Conservation (phyloP, 768 basidiomycete species). For the Scleroderma citrinum region DNA sequence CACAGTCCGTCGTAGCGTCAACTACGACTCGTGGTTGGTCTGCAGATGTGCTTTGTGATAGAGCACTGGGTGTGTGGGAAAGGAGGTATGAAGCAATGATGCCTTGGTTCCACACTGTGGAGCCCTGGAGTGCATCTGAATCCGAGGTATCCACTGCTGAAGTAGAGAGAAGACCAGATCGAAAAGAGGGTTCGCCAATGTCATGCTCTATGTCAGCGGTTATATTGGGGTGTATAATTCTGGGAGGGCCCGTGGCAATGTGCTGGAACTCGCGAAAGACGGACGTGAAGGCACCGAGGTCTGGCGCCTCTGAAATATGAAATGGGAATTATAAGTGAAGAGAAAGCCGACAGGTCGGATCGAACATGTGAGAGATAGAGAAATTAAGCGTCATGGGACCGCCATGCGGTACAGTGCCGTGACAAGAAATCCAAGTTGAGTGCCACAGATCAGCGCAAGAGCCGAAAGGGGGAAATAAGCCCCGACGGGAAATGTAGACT, state of each 20-base stretch:
- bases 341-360: neutral
- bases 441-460: neutral
- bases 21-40: constrained; percentile 23
- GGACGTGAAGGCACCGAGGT: constrained; percentile 65
- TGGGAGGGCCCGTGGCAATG: constrained; percentile 41
- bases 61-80: constrained; percentile 23
- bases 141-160: constrained; percentile 15
- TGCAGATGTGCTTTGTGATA: constrained; percentile 20
- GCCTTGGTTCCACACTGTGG: constrained; percentile 62
- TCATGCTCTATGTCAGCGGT: constrained; percentile 17
- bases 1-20: constrained; percentile 12
- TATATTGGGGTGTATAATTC: constrained; percentile 14
- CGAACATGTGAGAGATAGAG: neutral
- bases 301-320: constrained; percentile 47
- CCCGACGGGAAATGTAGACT: constrained; percentile 3
- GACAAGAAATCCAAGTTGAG: constrained; percentile 2
- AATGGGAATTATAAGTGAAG: neutral
- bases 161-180: constrained; percentile 17
- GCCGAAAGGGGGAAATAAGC: neutral
- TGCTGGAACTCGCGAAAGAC: constrained; percentile 64
- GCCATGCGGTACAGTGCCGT: neutral
- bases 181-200: constrained; percentile 24
- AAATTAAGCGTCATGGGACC: neutral
- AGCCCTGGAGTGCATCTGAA: constrained; percentile 40
- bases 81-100: constrained; percentile 55